Evolutionary conservation across 2,329 filamentous ascomycete species (phyloP).

Genomic region (Cytospora piceicola): DNA sequence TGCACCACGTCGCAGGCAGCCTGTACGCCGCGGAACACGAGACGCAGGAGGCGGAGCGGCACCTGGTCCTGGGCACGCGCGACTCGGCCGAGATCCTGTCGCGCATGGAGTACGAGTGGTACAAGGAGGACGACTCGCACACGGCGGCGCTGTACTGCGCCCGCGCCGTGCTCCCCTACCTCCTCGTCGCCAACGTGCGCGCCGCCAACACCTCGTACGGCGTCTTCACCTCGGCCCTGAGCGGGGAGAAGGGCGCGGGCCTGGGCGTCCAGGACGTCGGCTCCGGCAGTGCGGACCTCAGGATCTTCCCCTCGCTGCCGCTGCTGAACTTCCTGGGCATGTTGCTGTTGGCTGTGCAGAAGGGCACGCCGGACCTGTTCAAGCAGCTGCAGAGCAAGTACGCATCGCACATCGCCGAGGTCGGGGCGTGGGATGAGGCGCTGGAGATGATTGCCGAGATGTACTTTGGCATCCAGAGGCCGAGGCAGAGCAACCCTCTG

Average conservation of each 20-base stretch:
- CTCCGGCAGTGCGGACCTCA: conserved; percentile 71
- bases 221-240: conserved; percentile 71
- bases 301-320: conserved; percentile 88
- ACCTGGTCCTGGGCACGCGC: conserved; percentile 84
- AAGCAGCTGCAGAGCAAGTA: conserved; percentile 84
- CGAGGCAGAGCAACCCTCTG: conserved; percentile 86
- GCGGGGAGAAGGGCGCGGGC: conserved; percentile 51
- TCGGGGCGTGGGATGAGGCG: conserved; percentile 77
- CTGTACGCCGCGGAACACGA: conserved; percentile 94
- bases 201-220: conserved; percentile 83
- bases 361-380: conserved; percentile 77
- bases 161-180: conserved; percentile 86
- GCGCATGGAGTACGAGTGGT: conserved; percentile 91
- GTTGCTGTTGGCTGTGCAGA: conserved; percentile 80
- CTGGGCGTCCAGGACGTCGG: conserved; percentile 83
- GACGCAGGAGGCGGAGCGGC: conserved; percentile 88
- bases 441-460: conserved; percentile 90
- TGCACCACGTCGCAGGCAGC: conserved; percentile 88
- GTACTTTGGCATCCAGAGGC: conserved; percentile 92
- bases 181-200: conserved; percentile 86
- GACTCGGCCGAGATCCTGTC: conserved; percentile 82
- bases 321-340: conserved; percentile 92
- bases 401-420: conserved; percentile 74
- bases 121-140: conserved; percentile 84
- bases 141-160: conserved; percentile 85